phyloP scores from a whole-genome alignment of 2,329 filamentous ascomycete species.

The Stagonosporopsis chrysanthemi region DNA sequence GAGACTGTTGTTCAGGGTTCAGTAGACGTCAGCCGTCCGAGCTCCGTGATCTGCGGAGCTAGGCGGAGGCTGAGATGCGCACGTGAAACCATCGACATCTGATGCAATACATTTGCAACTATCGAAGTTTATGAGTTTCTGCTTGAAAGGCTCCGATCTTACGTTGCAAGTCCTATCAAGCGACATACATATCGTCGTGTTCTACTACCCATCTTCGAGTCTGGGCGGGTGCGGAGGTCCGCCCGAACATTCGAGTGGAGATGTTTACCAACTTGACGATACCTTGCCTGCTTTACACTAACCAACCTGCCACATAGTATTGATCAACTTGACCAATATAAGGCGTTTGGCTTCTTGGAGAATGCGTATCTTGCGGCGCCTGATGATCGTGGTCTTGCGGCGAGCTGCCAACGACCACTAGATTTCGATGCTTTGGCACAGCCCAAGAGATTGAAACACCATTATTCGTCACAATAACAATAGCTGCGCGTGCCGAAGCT shows the following conservation, averaged over 20 bases:
- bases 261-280: background rate
- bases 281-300: background rate
- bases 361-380: background rate
- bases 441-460: no score
- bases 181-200: background rate
- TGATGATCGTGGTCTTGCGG: background rate
- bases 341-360: background rate
- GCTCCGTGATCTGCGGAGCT: slow-evolving; percentile 21
- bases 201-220: background rate
- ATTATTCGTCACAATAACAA: background rate
- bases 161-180: background rate
- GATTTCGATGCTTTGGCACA: no score
- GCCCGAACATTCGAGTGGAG: background rate
- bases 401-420: background rate
- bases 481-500: background rate
- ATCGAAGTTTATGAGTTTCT: no score
- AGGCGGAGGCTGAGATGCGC: background rate
- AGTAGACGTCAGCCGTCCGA: slow-evolving; percentile 22
- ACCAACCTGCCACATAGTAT: background rate
- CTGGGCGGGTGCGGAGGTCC: background rate
- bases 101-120: background rate
- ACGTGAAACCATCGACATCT: slow-evolving; percentile 7
- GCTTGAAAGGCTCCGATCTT: background rate
- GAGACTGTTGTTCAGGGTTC: slow-evolving; percentile 9
- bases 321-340: background rate